phyloP scores from a whole-genome alignment of 495 filamentous ascomycete genomes.

The Aspergillus diversus region DNA sequence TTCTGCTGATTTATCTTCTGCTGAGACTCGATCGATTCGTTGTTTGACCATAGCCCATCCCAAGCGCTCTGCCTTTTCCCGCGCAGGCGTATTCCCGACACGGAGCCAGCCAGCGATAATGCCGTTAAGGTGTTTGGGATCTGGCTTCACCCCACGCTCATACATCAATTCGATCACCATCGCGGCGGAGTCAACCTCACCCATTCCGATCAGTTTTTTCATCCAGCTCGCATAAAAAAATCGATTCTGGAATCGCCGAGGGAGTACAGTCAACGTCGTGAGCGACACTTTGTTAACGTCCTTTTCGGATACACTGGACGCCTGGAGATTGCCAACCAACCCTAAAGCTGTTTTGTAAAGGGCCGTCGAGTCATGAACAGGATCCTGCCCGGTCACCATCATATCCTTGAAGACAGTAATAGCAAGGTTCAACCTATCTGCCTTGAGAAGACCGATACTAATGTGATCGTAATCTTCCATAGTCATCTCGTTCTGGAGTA shows the following conservation, averaged over 20 bases:
- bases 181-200: slow-evolving; percentile 68
- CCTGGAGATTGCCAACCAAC: slow-evolving; percentile 50
- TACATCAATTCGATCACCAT: slow-evolving; percentile 71
- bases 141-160: slow-evolving; percentile 63
- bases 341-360: slow-evolving; percentile 51
- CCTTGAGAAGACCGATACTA: slow-evolving; percentile 62
- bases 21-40: slow-evolving; percentile 60
- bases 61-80: slow-evolving; percentile 66
- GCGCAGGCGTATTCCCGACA: slow-evolving; percentile 52
- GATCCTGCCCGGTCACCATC: slow-evolving; percentile 68
- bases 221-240: slow-evolving; percentile 84
- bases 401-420: slow-evolving; percentile 80
- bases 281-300: slow-evolving; percentile 57
- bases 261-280: slow-evolving; percentile 56
- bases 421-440: slow-evolving; percentile 62
- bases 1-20: slow-evolving; percentile 33
- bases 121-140: slow-evolving; percentile 73
- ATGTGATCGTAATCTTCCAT: slow-evolving; percentile 77
- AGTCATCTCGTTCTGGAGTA: slow-evolving; percentile 63
- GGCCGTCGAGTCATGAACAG: slow-evolving; percentile 50
- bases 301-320: slow-evolving; percentile 46
- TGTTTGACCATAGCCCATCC: slow-evolving; percentile 78
- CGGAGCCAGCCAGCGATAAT: slow-evolving; percentile 76
- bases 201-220: slow-evolving; percentile 75
- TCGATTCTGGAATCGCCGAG: slow-evolving; percentile 67